phyloP scores from a whole-genome alignment of 2,329 filamentous ascomycete genomes.

The Ustulina deusta region DNA sequence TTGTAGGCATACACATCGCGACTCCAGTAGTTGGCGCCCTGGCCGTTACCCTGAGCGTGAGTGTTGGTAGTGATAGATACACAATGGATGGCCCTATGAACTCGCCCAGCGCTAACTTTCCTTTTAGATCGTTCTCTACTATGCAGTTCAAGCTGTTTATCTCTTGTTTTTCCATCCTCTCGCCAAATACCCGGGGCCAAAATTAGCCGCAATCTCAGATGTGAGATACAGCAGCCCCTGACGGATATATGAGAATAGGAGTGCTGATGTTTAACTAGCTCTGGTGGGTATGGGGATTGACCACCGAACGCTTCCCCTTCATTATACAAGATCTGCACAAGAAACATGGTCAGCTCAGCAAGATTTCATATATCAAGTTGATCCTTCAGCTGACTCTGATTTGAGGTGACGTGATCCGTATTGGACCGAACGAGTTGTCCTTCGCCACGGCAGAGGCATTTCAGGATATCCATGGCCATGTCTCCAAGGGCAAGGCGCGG shows the following conservation, averaged over 20 bases:
- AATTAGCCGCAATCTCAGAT: conserved; percentile 39
- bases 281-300: conserved; percentile 37
- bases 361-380: not conserved
- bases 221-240: conserved; percentile 19
- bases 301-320: conserved; percentile 32
- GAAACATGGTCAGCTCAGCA: conserved; percentile 38
- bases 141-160: conserved; percentile 14
- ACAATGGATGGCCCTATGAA: not conserved
- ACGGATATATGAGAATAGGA: not conserved
- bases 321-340: conserved; percentile 35
- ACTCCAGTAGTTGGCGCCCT: conserved; percentile 22
- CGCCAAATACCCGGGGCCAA: conserved; percentile 41
- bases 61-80: not conserved
- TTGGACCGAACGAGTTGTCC: conserved; percentile 57
- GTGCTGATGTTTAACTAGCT: conserved; percentile 27
- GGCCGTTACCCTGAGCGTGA: conserved; percentile 18
- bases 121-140: conserved; percentile 28
- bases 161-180: conserved; percentile 40
- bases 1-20: conserved; percentile 14
- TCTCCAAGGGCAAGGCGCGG: conserved; percentile 37
- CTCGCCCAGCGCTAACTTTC: conserved; percentile 6
- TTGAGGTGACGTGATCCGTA: conserved; percentile 53
- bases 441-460: conserved; percentile 54
- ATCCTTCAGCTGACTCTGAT: conserved; percentile 1
- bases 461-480: conserved; percentile 54